A percentile compares a stretch with the other conserved stretches of the same genome.
These are phyloP conservation scores for Fraxinus excelsior DNA, from an alignment of 257 asterid genomes.

Conservation along the genomic window DNA sequence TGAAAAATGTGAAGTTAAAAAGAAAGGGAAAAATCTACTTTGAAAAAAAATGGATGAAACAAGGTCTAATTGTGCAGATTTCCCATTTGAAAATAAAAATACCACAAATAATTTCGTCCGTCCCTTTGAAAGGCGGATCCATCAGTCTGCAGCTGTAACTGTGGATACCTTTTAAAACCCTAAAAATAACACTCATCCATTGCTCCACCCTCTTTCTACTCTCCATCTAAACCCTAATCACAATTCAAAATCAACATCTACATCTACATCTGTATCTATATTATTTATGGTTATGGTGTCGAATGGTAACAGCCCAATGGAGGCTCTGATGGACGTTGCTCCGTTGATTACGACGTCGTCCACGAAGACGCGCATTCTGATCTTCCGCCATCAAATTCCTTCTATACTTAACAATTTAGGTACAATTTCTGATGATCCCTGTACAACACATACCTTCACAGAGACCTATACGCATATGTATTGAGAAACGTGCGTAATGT, in stretches of 20 bases:
- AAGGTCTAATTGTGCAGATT: no score
- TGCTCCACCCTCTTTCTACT: neutral
- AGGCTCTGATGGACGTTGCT: conserved; percentile 50
- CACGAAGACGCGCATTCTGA: conserved; percentile 65
- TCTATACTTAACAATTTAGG: conserved; percentile 54
- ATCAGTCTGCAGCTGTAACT: neutral
- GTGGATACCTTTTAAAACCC: conserved; percentile 3
- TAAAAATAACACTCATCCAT: neutral
- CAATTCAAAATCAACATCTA: neutral
- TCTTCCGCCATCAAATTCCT: conserved; percentile 78
- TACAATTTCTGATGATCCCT: conserved; percentile 23
- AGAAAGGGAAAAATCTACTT: no score
- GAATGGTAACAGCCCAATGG: conserved; percentile 48
- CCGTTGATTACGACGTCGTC: conserved; percentile 64
- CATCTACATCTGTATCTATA: neutral
- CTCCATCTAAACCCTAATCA: neutral
- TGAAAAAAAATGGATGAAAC: no score
- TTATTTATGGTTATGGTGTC: conserved; percentile 34
- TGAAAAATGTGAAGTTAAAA: no score
- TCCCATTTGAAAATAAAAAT: no score
- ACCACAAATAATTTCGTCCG: neutral
- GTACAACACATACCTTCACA: conserved; percentile 7
- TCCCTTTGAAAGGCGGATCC: neutral
- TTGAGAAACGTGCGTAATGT: neutral
- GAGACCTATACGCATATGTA: neutral